A percentile compares a stretch with the other conserved stretches of the same genome.
Conservation (phyloP, 2,329 filamentous ascomycete genomes). For the Colletotrichum sp. region DNA sequence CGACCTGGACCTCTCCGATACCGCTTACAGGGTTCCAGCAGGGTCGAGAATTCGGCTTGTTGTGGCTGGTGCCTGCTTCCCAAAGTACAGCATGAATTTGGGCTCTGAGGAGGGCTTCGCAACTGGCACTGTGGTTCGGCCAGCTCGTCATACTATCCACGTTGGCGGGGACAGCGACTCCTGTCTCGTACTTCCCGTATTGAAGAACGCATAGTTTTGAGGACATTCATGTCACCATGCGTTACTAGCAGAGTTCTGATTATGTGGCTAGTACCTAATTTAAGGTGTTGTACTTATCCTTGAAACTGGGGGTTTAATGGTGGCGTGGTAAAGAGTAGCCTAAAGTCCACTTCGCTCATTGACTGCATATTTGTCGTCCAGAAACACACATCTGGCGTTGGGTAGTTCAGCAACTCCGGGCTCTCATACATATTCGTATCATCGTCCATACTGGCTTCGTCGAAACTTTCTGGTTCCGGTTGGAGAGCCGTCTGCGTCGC, state of each 20-base stretch:
- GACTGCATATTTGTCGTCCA: neutral
- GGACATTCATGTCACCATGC: neutral
- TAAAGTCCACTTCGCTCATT: neutral
- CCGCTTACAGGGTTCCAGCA: constrained; percentile 25
- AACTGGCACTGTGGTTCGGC: constrained; percentile 12
- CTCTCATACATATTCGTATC: neutral
- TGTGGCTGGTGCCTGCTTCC: constrained; percentile 27
- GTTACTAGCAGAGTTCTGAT: neutral
- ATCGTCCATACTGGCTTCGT: neutral
- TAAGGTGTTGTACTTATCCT: rapidly evolving
- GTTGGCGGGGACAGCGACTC: neutral
- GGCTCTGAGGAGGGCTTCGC: constrained; percentile 24
- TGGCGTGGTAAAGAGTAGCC: neutral
- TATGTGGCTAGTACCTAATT: neutral
- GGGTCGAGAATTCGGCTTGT: constrained; percentile 26
- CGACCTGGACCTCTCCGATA: constrained; percentile 15
- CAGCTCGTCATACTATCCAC: constrained; percentile 18
- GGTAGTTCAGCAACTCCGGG: neutral
- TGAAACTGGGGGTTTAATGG: neutral
- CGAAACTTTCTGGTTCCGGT: neutral
- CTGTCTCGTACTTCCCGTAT: neutral
- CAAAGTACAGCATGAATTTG: constrained; percentile 21
- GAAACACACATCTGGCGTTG: neutral
- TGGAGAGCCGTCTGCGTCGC: rapidly evolving
- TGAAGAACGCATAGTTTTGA: neutral